Percentiles rank a stretch among this genome's conserved stretches.
Conservation (phyloP, 306 rosid species). For the Castanea sativa region DNA sequence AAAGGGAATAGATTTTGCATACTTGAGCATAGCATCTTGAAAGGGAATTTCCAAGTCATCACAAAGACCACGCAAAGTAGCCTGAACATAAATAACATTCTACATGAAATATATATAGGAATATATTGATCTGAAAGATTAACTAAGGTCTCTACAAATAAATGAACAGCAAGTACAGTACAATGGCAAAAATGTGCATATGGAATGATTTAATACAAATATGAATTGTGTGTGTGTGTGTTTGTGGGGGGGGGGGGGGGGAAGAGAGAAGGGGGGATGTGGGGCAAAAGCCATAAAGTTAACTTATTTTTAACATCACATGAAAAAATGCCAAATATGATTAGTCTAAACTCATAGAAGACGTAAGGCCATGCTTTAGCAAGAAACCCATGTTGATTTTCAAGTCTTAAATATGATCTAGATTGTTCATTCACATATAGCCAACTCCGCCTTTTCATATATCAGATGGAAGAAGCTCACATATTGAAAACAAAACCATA, state of each 20-base stretch:
- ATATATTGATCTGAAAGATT: background rate
- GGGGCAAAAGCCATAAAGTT: background rate
- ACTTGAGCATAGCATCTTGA: constrained; percentile 73
- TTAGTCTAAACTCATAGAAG: background rate
- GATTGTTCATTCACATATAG: background rate
- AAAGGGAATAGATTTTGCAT: constrained; percentile 26
- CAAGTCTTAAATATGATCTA: background rate
- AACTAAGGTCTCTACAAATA: constrained; percentile 10
- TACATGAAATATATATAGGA: background rate
- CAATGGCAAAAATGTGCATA: background rate
- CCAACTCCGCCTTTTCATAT: background rate
- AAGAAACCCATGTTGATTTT: background rate
- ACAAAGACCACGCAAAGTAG: constrained; percentile 63
- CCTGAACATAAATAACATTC: constrained; percentile 40
- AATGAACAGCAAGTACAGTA: background rate
- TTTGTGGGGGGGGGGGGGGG: background rate
- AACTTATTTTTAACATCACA: background rate
- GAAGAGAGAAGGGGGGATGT: background rate
- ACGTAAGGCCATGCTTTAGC: background rate
- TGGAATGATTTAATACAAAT: background rate
- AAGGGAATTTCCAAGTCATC: constrained; percentile 71
- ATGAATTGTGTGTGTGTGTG: too few species aligned
- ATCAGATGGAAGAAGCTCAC: background rate
- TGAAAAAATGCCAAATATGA: background rate
- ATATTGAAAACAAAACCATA: background rate